Conservation (phyloP, 2,329 filamentous ascomycete species). For the Penicillium concentricum region DNA sequence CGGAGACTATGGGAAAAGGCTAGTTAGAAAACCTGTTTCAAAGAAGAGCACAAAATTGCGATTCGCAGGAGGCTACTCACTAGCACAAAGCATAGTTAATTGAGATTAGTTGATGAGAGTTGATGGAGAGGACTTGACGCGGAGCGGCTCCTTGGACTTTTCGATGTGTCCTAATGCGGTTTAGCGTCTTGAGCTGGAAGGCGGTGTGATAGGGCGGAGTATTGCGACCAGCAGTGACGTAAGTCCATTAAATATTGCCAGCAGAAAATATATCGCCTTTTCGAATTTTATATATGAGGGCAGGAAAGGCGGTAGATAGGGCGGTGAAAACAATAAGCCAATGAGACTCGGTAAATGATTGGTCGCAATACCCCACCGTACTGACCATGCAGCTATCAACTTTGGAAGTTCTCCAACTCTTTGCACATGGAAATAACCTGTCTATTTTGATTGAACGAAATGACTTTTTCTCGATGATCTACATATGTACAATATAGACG, state of each 20-base stretch:
- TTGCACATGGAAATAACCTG: neutral
- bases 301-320: neutral
- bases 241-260: neutral
- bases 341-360: neutral
- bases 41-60: conserved; percentile 9
- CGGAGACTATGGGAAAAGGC: conserved; percentile 67
- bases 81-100: conserved; percentile 61
- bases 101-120: conserved; percentile 21
- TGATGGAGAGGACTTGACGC: conserved; percentile 27
- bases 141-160: conserved; percentile 39
- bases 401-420: neutral
- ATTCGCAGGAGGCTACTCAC: conserved; percentile 46
- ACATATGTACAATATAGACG: neutral
- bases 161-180: conserved; percentile 33
- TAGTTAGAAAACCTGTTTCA: conserved; percentile 15
- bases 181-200: conserved; percentile 32
- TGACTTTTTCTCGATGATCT: conserved; percentile 5
- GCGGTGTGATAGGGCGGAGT: conserved; percentile 13
- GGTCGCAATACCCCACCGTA: neutral
- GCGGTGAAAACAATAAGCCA: neutral
- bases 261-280: neutral
- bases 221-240: neutral
- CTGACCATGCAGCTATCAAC: neutral
- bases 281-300: too few species aligned
- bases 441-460: neutral